These are phyloP conservation scores for Ehretia macrophylla DNA, from an alignment of 257 asterid genomes.

Conservation along the genomic window DNA sequence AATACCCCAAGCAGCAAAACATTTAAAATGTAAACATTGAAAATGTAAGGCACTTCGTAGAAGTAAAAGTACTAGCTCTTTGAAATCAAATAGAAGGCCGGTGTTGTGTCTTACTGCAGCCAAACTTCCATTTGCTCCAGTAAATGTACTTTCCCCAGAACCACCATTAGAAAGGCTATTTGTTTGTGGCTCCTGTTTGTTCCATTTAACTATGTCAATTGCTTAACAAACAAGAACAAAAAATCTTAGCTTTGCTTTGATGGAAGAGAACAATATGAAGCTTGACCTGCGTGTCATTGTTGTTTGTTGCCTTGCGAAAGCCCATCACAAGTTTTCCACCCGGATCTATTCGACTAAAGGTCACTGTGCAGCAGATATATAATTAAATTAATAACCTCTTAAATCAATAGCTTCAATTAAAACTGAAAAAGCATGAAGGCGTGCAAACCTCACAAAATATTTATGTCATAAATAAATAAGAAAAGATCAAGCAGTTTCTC, in stretches of 20 bases:
- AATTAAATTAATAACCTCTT: neutral
- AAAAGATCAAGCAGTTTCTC: no score
- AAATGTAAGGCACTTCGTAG: conserved; percentile 4
- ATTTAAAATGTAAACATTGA: conserved; percentile 2
- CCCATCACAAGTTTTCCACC: conserved; percentile 93
- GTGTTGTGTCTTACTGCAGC: conserved; percentile 44
- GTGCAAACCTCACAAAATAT: no score
- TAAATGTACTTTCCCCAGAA: conserved; percentile 41
- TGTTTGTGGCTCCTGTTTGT: conserved; percentile 51
- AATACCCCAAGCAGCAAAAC: conserved; percentile 13
- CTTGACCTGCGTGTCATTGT: conserved; percentile 52
- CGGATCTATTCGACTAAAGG: conserved; percentile 85
- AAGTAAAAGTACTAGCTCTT: no score
- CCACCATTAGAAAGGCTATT: conserved; percentile 38
- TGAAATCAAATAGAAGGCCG: conserved; percentile 4
- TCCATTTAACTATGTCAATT: conserved; percentile 14
- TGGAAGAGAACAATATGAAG: conserved; percentile 2
- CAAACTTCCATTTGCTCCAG: conserved; percentile 49
- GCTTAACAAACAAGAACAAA: neutral
- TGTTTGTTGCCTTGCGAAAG: conserved; percentile 71
- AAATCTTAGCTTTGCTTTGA: neutral
- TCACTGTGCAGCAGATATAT: conserved; percentile 42
- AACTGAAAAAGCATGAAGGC: no score
- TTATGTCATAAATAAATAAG: no score
- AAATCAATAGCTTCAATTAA: no score